These are phyloP conservation scores for Leccinum boreale DNA, from an alignment of 768 basidiomycete genomes.

Conservation along the genomic window DNA sequence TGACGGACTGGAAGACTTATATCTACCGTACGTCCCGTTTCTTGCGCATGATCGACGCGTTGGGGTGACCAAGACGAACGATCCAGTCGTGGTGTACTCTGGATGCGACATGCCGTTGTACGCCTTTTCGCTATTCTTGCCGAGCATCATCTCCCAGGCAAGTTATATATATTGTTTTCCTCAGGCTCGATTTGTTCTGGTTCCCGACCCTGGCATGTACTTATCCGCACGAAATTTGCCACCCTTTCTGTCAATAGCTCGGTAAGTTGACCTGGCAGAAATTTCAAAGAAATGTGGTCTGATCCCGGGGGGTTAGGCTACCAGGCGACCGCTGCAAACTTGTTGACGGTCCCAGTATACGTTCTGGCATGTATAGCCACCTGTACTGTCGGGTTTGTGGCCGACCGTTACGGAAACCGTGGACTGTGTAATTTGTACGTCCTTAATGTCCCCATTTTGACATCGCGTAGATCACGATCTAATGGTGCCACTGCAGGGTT, in stretches of 20 bases:
- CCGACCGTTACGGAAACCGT: slow-evolving; percentile 58
- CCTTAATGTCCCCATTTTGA: neutral
- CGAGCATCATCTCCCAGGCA: slow-evolving; percentile 73
- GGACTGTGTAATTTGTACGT: slow-evolving; percentile 64
- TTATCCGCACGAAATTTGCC: neutral
- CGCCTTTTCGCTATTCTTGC: slow-evolving; percentile 75
- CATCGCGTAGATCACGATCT: neutral
- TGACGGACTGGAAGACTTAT: slow-evolving; percentile 77
- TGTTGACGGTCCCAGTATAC: slow-evolving; percentile 78
- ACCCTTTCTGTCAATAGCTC: slow-evolving; percentile 29
- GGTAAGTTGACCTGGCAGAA: slow-evolving; percentile 27
- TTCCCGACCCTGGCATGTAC: neutral
- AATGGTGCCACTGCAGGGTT: slow-evolving; percentile 9
- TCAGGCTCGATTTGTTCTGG: neutral
- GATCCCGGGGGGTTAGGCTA: slow-evolving; percentile 41
- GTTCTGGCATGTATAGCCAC: slow-evolving; percentile 65
- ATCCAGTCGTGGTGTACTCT: slow-evolving; percentile 51
- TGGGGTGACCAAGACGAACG: neutral
- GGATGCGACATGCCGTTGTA: slow-evolving; percentile 68
- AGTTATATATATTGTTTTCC: slow-evolving; percentile 11
- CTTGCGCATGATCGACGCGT: neutral
- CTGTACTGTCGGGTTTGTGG: slow-evolving; percentile 57
- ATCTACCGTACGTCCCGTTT: slow-evolving; percentile 23
- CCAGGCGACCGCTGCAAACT: slow-evolving; percentile 68
- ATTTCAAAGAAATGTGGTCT: neutral